Base-by-base conservation (phyloP, 371 early-diverging fungal species). In the Mucor plumbeus region DNA sequence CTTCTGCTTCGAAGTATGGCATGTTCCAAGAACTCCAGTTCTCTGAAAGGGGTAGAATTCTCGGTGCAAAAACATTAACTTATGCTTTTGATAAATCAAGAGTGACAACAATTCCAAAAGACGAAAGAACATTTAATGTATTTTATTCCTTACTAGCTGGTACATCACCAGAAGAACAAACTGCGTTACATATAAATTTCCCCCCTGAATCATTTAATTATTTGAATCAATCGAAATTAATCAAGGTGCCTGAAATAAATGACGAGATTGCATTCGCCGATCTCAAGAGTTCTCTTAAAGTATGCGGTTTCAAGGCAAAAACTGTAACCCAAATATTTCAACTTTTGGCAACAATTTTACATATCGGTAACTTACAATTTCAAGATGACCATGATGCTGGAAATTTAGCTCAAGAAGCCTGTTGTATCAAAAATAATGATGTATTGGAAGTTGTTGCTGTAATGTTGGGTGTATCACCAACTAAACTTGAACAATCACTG, bases 1-100 rank as follows among this genome's bases (percentile, higher is more conserved):
- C 72, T 53, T 89, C 88, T 66, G 88, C 88, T 33, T 90, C 88
- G 34, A 85, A 90, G 60, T 91, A 82, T 77, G 94, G 88, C 21
- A 82, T 90, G 53, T 95, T 92, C 77, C 87, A 90, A 58, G 94
- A 95, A 69, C 75, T 93, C 17, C 94, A 93, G 73, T 96, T 94
- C 70, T 85, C 89, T 74, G 86, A 82, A 57, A 75, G 85, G 38
- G 93, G 95, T 34, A 87, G 87, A 34, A 89, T 97, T 67, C 80
- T 87, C 36, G 95, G 96, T 67, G 86, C 89, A 35, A 94, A 92
- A 74, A 73, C 92, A 31, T 81, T 95, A 55, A 87, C 91, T 15
- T 96, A 91, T 74, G 85, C 93, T 44, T 86, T 97, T 59, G 96
- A 97, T 74, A 87, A 91, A 62, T 83, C 86, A 48, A 84, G 92